phyloP scores from a whole-genome alignment of 768 basidiomycete species.

The Leccinum longicurvipes region DNA sequence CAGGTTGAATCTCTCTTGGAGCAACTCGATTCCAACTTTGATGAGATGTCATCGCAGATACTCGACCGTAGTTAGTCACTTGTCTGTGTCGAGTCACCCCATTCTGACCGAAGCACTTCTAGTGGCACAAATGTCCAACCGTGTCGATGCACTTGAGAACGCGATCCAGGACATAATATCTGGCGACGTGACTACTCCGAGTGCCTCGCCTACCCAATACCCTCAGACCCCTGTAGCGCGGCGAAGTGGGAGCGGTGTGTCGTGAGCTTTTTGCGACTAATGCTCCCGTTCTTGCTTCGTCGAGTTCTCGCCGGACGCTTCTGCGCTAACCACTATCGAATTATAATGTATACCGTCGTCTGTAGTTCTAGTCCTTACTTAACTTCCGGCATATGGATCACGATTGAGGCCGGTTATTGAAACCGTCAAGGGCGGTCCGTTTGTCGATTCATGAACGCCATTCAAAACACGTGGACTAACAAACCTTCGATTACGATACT shows the following conservation, averaged over 20 bases:
- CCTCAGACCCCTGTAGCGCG: constrained; percentile 35
- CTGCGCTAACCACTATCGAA: constrained; percentile 18
- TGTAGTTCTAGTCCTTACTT: constrained; percentile 11
- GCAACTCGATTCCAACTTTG: constrained; percentile 86
- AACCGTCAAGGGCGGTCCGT: neutral
- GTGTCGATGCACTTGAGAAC: constrained; percentile 86
- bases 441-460: neutral
- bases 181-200: constrained; percentile 51
- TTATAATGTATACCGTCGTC: constrained; percentile 4
- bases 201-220: constrained; percentile 55
- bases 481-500: constrained; percentile 10
- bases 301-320: constrained; percentile 15
- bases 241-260: constrained; percentile 39
- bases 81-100: neutral
- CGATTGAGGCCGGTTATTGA: neutral
- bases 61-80: constrained; percentile 69
- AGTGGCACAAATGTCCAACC: constrained; percentile 93
- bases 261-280: constrained; percentile 13
- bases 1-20: constrained; percentile 88
- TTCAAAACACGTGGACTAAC: neutral
- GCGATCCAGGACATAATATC: constrained; percentile 93
- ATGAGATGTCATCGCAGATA: constrained; percentile 90
- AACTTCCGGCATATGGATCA: neutral
- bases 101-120: constrained; percentile 11
- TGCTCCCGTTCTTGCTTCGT: constrained; percentile 16